phyloP scores from a whole-genome alignment of 73 alveolate species.

The Paraurostyla sp. region DNA sequence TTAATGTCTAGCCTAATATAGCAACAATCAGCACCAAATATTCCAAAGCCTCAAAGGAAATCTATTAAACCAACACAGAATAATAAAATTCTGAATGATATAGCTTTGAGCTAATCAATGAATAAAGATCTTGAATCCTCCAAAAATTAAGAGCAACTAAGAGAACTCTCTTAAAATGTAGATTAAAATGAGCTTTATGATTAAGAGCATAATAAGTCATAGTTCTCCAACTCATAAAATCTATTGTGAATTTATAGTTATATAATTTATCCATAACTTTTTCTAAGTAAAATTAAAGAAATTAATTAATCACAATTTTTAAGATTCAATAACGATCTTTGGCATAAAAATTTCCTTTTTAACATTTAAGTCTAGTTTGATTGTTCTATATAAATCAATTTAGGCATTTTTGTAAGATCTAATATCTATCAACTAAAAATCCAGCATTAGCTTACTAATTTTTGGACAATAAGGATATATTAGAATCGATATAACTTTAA shows the following conservation, averaged over 20 bases:
- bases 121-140: not conserved
- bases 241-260: no score
- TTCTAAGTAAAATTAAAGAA: not conserved
- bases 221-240: no score
- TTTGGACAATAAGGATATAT: constrained; percentile 55
- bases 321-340: not conserved
- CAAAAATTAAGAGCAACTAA: not conserved
- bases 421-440: not conserved
- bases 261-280: no score
- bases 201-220: not conserved
- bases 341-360: constrained; percentile 3
- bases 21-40: constrained; percentile 22
- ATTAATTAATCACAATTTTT: not conserved
- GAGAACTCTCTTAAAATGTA: not conserved
- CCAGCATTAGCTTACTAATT: not conserved
- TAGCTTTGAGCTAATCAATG: constrained; percentile 10
- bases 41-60: constrained; percentile 2
- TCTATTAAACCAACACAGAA: not conserved
- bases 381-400: not conserved
- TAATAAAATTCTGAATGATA: not conserved
- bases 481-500: constrained; percentile 24
- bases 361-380: not conserved
- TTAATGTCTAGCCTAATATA: not conserved
- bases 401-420: not conserved
- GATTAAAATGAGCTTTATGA: constrained; percentile 12